Evolutionary conservation across 164 flowering plant genomes (phyloP).

Genomic region (Vitis cinerea): DNA sequence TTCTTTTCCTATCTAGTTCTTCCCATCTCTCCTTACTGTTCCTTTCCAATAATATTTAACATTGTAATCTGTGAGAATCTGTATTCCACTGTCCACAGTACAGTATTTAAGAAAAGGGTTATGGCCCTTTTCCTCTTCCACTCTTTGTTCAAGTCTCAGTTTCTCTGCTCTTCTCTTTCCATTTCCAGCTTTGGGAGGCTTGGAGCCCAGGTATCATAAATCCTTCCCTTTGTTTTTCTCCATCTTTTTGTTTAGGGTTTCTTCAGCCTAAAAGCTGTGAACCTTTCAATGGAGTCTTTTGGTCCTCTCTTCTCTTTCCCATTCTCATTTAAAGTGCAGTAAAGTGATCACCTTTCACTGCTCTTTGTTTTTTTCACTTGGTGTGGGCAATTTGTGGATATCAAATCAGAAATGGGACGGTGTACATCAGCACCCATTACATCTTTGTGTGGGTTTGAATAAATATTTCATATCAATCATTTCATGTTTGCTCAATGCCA

Average conservation of each 20-base stretch:
- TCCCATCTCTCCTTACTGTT: too few species aligned
- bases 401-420: too few species aligned
- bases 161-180: slow-evolving; percentile 11
- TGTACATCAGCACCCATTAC: too few species aligned
- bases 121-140: slow-evolving; percentile 11
- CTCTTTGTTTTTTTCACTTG: too few species aligned
- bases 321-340: too few species aligned
- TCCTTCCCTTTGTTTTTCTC: not conserved
- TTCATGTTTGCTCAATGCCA: too few species aligned
- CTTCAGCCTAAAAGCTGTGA: not conserved
- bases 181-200: slow-evolving; percentile 9
- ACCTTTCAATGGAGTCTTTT: not conserved
- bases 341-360: too few species aligned
- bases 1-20: too few species aligned
- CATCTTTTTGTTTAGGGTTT: not conserved
- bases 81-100: not conserved
- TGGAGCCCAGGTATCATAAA: not conserved
- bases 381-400: too few species aligned
- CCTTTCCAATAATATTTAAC: not conserved
- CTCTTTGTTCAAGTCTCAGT: not conserved
- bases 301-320: not conserved
- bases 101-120: not conserved
- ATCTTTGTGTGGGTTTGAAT: too few species aligned
- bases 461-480: too few species aligned
- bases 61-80: not conserved